Base-by-base conservation (phyloP, 331 rosid species). In the Telfairia occidentalis region DNA sequence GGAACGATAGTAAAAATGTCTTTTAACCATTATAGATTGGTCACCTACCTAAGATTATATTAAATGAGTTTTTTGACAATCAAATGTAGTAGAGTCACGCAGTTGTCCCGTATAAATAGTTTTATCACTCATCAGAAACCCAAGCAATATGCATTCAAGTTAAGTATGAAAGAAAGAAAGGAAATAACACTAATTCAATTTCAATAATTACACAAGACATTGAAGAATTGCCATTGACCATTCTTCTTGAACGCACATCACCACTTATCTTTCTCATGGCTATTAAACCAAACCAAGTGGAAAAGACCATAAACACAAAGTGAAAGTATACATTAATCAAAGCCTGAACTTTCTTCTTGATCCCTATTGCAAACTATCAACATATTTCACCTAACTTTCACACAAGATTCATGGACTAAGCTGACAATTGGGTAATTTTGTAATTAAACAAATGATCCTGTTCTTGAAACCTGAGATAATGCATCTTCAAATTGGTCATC, bases 401-500 rank as follows among this genome's bases (percentile, higher is more conserved):
- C 74, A 45, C 57, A 34, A 8, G 28, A 34, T 61, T 32, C 13
- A 34, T 3, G 15, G 18, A 7, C 5, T 12, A 42, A 23, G 10
- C 19, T n/a, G 9, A 15, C 6, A 28, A 48, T 4, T 0, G 9
- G 10, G 10, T 5, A 29, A 46, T 18, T 1, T 6, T 1, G 40
- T 45, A 30, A 6, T 10, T 30, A 46, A 16, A 83, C 97, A 71
- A 54, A 21, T 5, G 92, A 86, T 12, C 80, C 78, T 38, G 88
- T 2, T 80, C 92, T 85, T 0, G 96, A 87, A 69, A 78, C 89
- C 19, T 86, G 87, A 30, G 96, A 87, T 76, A 70, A 18, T 9
- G 96, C 96, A 73, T 95, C 97, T 73, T 90, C 96, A 23, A 76
- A 84, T 23, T 76, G 85, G 21, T 95, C 93, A 28, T 84, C 90